Conservation (phyloP, 805 yeast genomes). For the Candida khao-thaluensis region DNA sequence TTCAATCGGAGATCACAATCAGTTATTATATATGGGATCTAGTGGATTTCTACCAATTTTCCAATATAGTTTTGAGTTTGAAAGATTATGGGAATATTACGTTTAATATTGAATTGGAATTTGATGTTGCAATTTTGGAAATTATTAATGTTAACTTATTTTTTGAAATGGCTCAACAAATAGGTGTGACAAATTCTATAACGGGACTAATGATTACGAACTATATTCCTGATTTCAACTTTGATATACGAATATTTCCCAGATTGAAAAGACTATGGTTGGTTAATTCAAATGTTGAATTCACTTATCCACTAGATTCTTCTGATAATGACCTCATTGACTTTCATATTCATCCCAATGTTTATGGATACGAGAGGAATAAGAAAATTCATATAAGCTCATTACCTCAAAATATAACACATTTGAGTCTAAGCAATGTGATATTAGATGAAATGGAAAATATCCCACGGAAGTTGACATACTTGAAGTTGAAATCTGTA, state of each 20-base stretch:
- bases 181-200: not conserved
- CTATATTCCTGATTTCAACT: slow-evolving; percentile 13
- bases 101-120: slow-evolving; percentile 22
- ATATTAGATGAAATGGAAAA: not conserved
- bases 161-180: not conserved
- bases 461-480: slow-evolving; percentile 8
- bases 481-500: slow-evolving; percentile 8
- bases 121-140: slow-evolving; percentile 18
- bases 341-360: slow-evolving; percentile 18
- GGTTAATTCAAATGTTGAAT: slow-evolving; percentile 17
- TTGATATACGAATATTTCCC: slow-evolving; percentile 14
- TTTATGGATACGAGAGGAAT: slow-evolving; percentile 15
- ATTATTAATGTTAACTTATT: slow-evolving; percentile 11
- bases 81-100: slow-evolving; percentile 5
- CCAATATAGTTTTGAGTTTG: slow-evolving; percentile 4
- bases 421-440: slow-evolving; percentile 16
- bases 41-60: slow-evolving; percentile 14
- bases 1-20: slow-evolving; percentile 14
- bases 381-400: slow-evolving; percentile 11
- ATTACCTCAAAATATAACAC: slow-evolving; percentile 15
- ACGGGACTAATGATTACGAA: slow-evolving; percentile 14
- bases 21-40: slow-evolving; percentile 19
- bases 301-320: slow-evolving; percentile 6
- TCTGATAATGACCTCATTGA: slow-evolving; percentile 7
- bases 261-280: slow-evolving; percentile 19